phyloP scores from a whole-genome alignment of 1,284 basidiomycete genomes.

The Trichosporon inkin region DNA sequence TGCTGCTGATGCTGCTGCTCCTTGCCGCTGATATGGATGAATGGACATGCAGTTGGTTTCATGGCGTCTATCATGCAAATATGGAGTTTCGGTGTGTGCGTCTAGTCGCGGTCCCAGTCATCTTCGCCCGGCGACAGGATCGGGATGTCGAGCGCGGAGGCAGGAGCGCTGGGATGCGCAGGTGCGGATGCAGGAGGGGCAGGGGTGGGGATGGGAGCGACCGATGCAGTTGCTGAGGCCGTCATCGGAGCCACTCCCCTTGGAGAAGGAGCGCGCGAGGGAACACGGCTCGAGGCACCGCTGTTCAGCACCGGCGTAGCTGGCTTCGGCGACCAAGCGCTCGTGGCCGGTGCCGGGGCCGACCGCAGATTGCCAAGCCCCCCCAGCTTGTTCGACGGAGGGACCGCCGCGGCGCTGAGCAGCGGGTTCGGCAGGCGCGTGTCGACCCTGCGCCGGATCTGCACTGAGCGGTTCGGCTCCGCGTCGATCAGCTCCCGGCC shows the following conservation, averaged over 20 bases:
- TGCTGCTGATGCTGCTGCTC: background rate
- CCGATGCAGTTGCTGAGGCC: background rate
- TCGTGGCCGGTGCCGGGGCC: background rate
- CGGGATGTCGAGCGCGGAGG: background rate
- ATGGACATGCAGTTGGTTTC: background rate
- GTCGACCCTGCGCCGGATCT: constrained; percentile 73
- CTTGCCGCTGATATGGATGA: no score
- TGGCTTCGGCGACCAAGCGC: constrained; percentile 11
- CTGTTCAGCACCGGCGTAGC: constrained; percentile 12
- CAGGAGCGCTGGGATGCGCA: background rate
- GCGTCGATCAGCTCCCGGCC: constrained; percentile 77
- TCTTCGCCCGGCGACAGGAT: constrained; percentile 1
- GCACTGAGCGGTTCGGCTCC: constrained; percentile 70
- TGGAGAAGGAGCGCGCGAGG: constrained; percentile 1
- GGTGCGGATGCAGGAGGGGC: background rate
- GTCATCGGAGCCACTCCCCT: background rate
- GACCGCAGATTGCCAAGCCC: constrained; percentile 28
- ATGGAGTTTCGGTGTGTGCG: background rate
- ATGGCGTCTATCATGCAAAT: background rate
- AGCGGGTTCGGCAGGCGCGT: constrained; percentile 68
- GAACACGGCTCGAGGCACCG: constrained; percentile 14
- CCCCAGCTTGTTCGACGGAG: constrained; percentile 26
- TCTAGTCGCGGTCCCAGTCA: constrained; percentile 8
- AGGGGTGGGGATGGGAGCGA: background rate
- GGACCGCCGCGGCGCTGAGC: constrained; percentile 54